A percentile compares a stretch with the other conserved stretches of the same genome.
Evolutionary conservation across 2,329 filamentous ascomycete species (phyloP).

Genomic region (Microsporum canis): DNA sequence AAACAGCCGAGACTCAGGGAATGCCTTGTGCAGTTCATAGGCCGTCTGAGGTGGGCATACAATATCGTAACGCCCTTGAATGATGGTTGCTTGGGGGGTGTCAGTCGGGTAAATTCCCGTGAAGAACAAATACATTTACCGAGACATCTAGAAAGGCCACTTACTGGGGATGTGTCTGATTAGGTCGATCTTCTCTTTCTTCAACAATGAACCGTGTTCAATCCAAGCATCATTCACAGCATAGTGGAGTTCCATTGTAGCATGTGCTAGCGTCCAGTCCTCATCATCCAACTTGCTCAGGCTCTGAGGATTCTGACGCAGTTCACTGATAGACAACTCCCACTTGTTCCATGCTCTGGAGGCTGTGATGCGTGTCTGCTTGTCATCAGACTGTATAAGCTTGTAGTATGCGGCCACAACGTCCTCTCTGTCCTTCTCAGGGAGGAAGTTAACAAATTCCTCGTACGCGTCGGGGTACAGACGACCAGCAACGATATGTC

Average conservation of each 20-base stretch:
- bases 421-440: slow-evolving; percentile 29
- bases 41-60: slow-evolving; percentile 1
- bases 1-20: not conserved
- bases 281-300: slow-evolving; percentile 24
- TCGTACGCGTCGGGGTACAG: slow-evolving; percentile 34
- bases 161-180: slow-evolving; percentile 28
- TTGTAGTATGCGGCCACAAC: slow-evolving; percentile 32
- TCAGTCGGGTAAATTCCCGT: not conserved
- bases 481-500: slow-evolving; percentile 20
- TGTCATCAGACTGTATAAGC: slow-evolving; percentile 27
- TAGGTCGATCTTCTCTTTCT: slow-evolving; percentile 24
- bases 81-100: not conserved
- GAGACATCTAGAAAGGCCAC: not conserved
- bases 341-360: slow-evolving; percentile 29
- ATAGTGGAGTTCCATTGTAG: slow-evolving; percentile 36
- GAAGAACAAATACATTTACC: not conserved
- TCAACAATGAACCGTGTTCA: slow-evolving; percentile 32
- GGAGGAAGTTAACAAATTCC: slow-evolving; percentile 26
- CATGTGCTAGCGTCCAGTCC: slow-evolving; percentile 26
- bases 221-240: slow-evolving; percentile 34
- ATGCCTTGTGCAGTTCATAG: not conserved
- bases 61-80: not conserved
- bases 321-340: slow-evolving; percentile 24
- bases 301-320: slow-evolving; percentile 16
- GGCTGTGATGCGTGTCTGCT: slow-evolving; percentile 20